Conservation (phyloP, 2,329 filamentous ascomycete species). For the Apiospora kogelbergensis region DNA sequence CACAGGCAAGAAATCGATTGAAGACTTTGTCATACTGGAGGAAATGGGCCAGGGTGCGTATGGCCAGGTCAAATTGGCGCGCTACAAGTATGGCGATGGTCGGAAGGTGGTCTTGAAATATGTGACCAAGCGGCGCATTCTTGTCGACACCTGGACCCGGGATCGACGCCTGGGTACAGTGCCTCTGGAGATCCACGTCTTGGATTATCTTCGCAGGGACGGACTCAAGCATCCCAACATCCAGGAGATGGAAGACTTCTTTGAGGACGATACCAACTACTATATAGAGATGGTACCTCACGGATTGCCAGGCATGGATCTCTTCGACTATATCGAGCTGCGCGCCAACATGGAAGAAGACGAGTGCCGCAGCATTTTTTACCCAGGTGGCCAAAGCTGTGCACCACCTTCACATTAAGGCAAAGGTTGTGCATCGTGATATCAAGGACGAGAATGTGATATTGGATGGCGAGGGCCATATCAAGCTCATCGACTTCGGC, state of each 20-base stretch:
- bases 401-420: slow-evolving; percentile 87
- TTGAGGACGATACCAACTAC: slow-evolving; percentile 85
- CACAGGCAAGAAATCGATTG: slow-evolving; percentile 74
- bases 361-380: slow-evolving; percentile 95
- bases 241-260: slow-evolving; percentile 72
- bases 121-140: slow-evolving; percentile 92
- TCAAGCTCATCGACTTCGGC: slow-evolving; percentile 98
- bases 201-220: slow-evolving; percentile 85
- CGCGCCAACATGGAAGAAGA: slow-evolving; percentile 94
- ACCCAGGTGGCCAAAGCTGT: slow-evolving; percentile 87
- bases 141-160: slow-evolving; percentile 97
- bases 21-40: slow-evolving; percentile 89
- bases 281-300: slow-evolving; percentile 99
- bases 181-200: slow-evolving; percentile 92
- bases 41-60: slow-evolving; percentile 99
- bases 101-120: slow-evolving; percentile 96
- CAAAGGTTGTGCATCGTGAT: slow-evolving; percentile 90
- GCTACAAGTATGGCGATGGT: slow-evolving; percentile 72
- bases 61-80: slow-evolving; percentile 92
- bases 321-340: slow-evolving; percentile 98
- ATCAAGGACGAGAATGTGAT: slow-evolving; percentile 99
- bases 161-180: slow-evolving; percentile 92
- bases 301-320: slow-evolving; percentile 93
- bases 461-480: slow-evolving; percentile 88
- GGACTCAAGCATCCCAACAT: slow-evolving; percentile 68